Percentiles rank a stretch among this genome's conserved stretches.
These are phyloP conservation scores for Dipodascopsis uninucleata DNA, from an alignment of 805 yeast genomes.

Conservation along the genomic window DNA sequence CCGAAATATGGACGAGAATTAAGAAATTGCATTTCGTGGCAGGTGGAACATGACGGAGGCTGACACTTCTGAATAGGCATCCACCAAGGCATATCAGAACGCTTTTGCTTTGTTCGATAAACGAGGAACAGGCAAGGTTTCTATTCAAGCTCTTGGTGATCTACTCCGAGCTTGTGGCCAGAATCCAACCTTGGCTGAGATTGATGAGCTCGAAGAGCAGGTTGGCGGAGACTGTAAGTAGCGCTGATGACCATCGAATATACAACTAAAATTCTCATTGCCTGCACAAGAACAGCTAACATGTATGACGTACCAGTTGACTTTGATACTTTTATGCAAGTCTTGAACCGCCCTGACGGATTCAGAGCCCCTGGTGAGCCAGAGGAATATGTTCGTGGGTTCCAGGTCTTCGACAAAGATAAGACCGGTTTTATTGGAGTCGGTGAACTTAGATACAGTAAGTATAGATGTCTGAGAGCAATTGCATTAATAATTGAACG, in stretches of 20 bases:
- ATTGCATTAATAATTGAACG: neutral
- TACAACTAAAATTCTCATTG: conserved; percentile 31
- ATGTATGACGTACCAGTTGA: conserved; percentile 51
- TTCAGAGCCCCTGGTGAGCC: conserved; percentile 85
- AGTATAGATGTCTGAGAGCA: conserved; percentile 1
- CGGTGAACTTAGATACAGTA: conserved; percentile 86
- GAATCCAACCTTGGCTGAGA: conserved; percentile 92
- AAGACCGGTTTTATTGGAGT: conserved; percentile 94
- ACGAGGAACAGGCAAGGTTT: conserved; percentile 89
- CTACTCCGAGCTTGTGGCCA: conserved; percentile 95
- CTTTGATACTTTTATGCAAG: conserved; percentile 69
- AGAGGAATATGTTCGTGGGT: conserved; percentile 88
- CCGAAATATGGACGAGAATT: neutral
- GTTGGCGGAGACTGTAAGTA: conserved; percentile 37
- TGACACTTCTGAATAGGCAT: conserved; percentile 18
- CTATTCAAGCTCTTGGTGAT: conserved; percentile 83
- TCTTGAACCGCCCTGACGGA: conserved; percentile 82
- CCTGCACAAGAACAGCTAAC: too few relatives aligned
- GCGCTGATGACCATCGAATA: conserved; percentile 30
- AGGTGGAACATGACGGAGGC: too few relatives aligned
- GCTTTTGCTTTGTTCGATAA: conserved; percentile 96
- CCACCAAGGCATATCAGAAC: conserved; percentile 38
- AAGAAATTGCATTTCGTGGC: too few relatives aligned
- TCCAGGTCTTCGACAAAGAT: conserved; percentile 97
- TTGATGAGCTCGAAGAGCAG: conserved; percentile 52